Conservation (phyloP, 805 yeast species). For the Myxozyma geophila region DNA sequence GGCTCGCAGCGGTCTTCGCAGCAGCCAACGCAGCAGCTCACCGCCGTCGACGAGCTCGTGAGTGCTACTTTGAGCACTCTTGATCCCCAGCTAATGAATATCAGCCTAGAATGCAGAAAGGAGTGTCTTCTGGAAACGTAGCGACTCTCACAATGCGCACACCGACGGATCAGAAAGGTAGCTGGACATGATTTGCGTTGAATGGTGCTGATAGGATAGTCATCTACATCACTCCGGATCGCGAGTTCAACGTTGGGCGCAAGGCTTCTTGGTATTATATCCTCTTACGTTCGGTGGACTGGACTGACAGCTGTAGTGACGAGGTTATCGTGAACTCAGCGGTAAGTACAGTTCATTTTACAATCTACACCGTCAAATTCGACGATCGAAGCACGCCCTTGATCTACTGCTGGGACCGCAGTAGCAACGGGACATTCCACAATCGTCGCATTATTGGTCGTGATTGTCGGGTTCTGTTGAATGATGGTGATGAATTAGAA, state of each 20-base stretch:
- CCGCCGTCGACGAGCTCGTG: constrained; percentile 24
- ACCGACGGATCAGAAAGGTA: constrained; percentile 19
- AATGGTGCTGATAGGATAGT: not conserved
- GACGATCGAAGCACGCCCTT: constrained; percentile 36
- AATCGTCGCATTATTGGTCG: constrained; percentile 35
- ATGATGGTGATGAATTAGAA: constrained; percentile 36
- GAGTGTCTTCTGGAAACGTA: not conserved
- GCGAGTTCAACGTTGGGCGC: constrained; percentile 29
- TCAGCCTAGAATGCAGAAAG: not conserved
- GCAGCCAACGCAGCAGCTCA: constrained; percentile 26
- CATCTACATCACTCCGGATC: constrained; percentile 11
- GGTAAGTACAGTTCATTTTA: constrained; percentile 35
- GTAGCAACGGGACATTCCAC: constrained; percentile 38
- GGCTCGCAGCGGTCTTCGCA: constrained; percentile 13
- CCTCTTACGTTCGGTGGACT: not conserved
- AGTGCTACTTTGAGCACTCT: not conserved
- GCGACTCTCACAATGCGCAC: constrained; percentile 27
- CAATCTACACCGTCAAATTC: constrained; percentile 34
- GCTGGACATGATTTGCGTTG: not conserved
- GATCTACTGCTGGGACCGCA: constrained; percentile 37
- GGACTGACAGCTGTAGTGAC: constrained; percentile 9
- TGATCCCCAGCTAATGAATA: not conserved
- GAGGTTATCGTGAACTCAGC: constrained; percentile 31
- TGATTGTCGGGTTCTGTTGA: constrained; percentile 28
- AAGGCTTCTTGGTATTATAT: constrained; percentile 23